A percentile compares a stretch with the other conserved stretches of the same genome.
Evolutionary conservation across 139 green algal species (phyloP).

Genomic region (Chlamydomonas applanata): DNA sequence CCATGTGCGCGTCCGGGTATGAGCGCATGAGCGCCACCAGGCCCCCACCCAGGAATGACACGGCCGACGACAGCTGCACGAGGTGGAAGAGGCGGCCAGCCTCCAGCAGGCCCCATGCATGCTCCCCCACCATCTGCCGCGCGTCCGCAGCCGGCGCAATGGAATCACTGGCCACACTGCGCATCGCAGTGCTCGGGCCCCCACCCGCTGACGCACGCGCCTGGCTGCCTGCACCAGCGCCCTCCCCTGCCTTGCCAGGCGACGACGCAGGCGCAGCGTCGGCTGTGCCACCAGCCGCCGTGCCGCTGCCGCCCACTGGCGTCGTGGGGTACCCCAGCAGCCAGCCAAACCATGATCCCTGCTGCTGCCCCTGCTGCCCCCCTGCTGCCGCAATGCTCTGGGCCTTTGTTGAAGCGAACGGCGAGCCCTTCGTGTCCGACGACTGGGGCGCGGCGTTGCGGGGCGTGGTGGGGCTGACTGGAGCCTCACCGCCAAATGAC

Average conservation of each 20-base stretch:
- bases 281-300: background rate
- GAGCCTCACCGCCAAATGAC: background rate
- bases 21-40: constrained; percentile 33
- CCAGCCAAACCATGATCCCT: constrained; percentile 38
- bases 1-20: constrained; percentile 5
- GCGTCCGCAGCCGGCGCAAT: constrained; percentile 21
- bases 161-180: background rate
- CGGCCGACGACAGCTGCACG: constrained; percentile 22
- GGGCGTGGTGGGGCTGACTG: background rate
- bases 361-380: constrained; percentile 4
- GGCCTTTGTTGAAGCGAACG: background rate
- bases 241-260: background rate
- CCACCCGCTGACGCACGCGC: background rate
- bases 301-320: constrained; percentile 3
- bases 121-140: constrained; percentile 44
- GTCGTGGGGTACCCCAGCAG: constrained; percentile 28
- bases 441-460: background rate
- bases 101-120: constrained; percentile 58
- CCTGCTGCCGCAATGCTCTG: background rate
- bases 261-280: background rate
- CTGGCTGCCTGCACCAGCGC: background rate
- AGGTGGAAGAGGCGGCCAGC: constrained; percentile 32
- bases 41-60: constrained; percentile 30
- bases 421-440: background rate
- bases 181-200: background rate